phyloP scores from a whole-genome alignment of 306 rosid species.

The Cicer yamashitae region DNA sequence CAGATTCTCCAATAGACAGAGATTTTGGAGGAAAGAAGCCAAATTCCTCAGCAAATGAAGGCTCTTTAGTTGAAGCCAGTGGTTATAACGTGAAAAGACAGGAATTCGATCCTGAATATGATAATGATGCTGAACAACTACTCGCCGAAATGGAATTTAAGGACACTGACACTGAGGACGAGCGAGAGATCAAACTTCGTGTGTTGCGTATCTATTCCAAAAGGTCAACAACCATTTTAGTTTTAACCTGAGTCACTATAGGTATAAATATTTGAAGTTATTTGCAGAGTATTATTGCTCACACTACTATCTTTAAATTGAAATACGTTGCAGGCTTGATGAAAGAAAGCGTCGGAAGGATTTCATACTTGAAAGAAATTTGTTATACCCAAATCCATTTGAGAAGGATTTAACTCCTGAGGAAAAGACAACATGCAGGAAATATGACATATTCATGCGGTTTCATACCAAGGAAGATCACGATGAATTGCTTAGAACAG shows the following conservation, averaged over 20 bases:
- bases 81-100: constrained; percentile 88
- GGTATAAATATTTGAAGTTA: constrained; percentile 25
- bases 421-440: constrained; percentile 77
- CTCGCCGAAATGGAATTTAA: constrained; percentile 98
- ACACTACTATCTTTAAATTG: constrained; percentile 29
- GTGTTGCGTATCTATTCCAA: constrained; percentile 77
- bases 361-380: constrained; percentile 81
- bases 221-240: constrained; percentile 58
- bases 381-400: constrained; percentile 71
- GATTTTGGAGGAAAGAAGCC: constrained; percentile 71
- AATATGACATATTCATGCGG: constrained; percentile 84
- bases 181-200: constrained; percentile 83
- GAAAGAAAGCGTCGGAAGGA: constrained; percentile 94
- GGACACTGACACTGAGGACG: constrained; percentile 83
- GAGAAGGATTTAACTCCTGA: constrained; percentile 82
- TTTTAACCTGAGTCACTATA: constrained; percentile 20
- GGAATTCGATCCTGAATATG: constrained; percentile 95
- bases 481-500: constrained; percentile 67
- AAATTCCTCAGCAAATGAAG: constrained; percentile 63
- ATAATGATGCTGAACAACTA: constrained; percentile 90
- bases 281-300: constrained; percentile 16
- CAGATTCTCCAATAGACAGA: constrained; percentile 79
- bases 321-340: constrained; percentile 74
- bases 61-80: constrained; percentile 82
- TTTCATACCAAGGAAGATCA: constrained; percentile 90